Evolutionary conservation across 2,329 filamentous ascomycete species (phyloP).

Genomic region (Elsinoe perseae): DNA sequence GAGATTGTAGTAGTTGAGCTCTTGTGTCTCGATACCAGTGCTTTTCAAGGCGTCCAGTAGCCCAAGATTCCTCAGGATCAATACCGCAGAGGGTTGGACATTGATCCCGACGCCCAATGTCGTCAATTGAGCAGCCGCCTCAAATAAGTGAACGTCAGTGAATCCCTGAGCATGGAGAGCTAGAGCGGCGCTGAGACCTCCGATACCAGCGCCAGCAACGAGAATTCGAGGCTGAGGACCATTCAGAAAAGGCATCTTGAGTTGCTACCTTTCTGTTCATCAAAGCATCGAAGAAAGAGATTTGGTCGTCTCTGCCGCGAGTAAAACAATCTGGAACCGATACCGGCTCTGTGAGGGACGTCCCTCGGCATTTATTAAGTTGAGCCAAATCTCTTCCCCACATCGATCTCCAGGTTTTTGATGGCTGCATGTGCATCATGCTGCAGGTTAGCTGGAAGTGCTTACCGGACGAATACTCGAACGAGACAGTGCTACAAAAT

Average conservation of each 20-base stretch:
- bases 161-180: slow-evolving; percentile 47
- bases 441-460: not conserved
- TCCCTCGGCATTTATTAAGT: slow-evolving; percentile 9
- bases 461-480: too few relatives aligned
- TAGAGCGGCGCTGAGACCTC: slow-evolving; percentile 49
- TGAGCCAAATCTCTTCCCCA: slow-evolving; percentile 7
- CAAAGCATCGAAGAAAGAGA: not conserved
- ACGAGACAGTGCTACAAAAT: too few relatives aligned
- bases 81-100: slow-evolving; percentile 39
- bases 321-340: slow-evolving; percentile 9
- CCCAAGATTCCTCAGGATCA: slow-evolving; percentile 39
- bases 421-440: not conserved
- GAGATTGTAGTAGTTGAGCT: slow-evolving; percentile 40
- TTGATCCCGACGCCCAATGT: slow-evolving; percentile 43
- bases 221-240: slow-evolving; percentile 27
- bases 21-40: slow-evolving; percentile 36
- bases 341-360: slow-evolving; percentile 9
- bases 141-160: slow-evolving; percentile 38
- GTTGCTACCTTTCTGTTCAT: not conserved
- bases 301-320: not conserved
- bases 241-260: slow-evolving; percentile 15
- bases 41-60: slow-evolving; percentile 35
- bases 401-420: not conserved
- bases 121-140: slow-evolving; percentile 36
- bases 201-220: slow-evolving; percentile 44